A percentile compares a stretch with the other conserved stretches of the same genome.
Conservation (phyloP, 2,329 filamentous ascomycete genomes). For the Endothia cerciana region DNA sequence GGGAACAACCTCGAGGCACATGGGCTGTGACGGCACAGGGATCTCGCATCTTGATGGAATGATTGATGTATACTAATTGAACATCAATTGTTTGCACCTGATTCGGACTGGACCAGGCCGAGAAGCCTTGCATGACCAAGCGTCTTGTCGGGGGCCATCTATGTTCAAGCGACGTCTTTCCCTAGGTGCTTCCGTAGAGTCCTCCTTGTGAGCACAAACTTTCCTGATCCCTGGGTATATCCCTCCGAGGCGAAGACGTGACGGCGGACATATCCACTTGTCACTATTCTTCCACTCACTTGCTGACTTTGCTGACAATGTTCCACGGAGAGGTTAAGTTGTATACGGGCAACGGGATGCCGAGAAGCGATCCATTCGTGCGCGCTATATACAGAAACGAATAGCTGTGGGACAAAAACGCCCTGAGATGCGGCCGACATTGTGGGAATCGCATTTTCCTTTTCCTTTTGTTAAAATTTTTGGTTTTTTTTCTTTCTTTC, state of each 20-base stretch:
- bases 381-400: conserved; percentile 6
- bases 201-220: not conserved
- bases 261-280: no score
- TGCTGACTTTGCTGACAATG: not conserved
- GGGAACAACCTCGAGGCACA: not conserved
- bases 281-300: not conserved
- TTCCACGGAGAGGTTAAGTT: not conserved
- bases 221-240: not conserved
- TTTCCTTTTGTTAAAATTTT: not conserved
- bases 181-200: not conserved
- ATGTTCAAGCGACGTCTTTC: not conserved
- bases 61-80: conserved; percentile 1
- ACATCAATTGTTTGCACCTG: not conserved
- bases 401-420: not conserved
- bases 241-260: not conserved
- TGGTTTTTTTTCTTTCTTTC: not conserved
- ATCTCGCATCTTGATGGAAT: not conserved
- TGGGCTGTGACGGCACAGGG: not conserved
- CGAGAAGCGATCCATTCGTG: not conserved
- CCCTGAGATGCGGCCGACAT: conserved; percentile 21
- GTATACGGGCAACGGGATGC: not conserved
- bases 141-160: not conserved
- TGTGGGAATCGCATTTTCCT: conserved; percentile 20
- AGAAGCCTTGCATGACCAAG: not conserved
- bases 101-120: not conserved